Evolutionary conservation across 371 early-diverging fungal genomes (phyloP), one percentile per base, ranked within the genome.

Genomic region (Encephalitozoon intestinalis): DNA sequence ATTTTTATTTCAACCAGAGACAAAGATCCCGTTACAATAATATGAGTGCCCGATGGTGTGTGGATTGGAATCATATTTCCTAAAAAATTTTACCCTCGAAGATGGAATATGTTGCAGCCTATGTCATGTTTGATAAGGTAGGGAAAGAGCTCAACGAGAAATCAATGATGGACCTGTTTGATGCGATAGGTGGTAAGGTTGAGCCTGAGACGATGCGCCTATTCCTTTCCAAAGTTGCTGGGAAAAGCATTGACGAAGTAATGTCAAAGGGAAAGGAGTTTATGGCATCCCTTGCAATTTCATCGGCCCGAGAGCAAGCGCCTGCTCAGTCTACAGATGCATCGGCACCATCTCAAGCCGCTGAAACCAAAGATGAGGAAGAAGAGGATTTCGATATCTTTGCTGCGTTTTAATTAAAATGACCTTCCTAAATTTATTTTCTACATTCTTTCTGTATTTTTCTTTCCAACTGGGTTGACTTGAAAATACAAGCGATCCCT

Each of bases 341-440:
- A 34, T 68, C 65, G 5, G 70, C 52, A 41, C 63, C 58, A 26
- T 39, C 23, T 26, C 51, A 63, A 28, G 40, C 58, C 30, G 40
- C 58, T 1, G 70, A 58, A 54, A 64, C 49, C 49, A 50, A 64
- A 64, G 26, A 63, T 34, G 39, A 64, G 28, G 63, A 46, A n/a
- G 31, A 34, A 91, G 54, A 88, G 89, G 66, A 88, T 88, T 1
- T 86, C 86, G 25, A 75, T 83, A 26, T 85, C 88, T 58, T 58
- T 58, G 58, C 34, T 34, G 58, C 58, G 34, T 58, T 58, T 58
- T 58, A 58, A 58, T 58, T 58, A 58, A 46, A 58, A 58, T 58
- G 58, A 34, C 18, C 58, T 58, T 34, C 58, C 25, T 43, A 26
- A 34, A 58, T 11, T 25, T 30, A 49, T 31, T 50, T 49, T 31